Evolutionary conservation across 192 early-diverging fungal genomes (phyloP).

Genomic region (Podila minutissima): DNA sequence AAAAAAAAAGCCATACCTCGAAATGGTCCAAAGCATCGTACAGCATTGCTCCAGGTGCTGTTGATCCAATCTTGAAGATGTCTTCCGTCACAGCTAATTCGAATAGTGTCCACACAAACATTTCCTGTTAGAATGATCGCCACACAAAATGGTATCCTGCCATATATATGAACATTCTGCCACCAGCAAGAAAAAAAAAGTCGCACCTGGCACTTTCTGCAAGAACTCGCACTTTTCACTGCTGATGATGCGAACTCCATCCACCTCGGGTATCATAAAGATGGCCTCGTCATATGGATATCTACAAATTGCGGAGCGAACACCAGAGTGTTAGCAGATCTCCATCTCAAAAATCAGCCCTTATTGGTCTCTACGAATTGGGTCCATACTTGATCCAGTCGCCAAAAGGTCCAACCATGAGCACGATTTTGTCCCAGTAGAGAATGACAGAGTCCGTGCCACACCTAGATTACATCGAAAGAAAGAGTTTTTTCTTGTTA

Average conservation of each 20-base stretch:
- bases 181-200: too few species aligned
- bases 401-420: constrained; percentile 95
- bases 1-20: constrained; percentile 50
- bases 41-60: constrained; percentile 91
- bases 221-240: constrained; percentile 86
- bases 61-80: constrained; percentile 96
- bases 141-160: constrained; percentile 1
- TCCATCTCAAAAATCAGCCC: background rate
- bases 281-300: constrained; percentile 81
- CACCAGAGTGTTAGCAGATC: constrained; percentile 22
- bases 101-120: background rate
- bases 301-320: constrained; percentile 14
- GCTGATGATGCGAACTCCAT: constrained; percentile 91
- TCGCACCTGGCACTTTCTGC: constrained; percentile 82
- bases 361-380: background rate
- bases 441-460: constrained; percentile 93
- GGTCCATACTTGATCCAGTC: constrained; percentile 78
- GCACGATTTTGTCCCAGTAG: constrained; percentile 83
- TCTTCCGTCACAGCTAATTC: constrained; percentile 72
- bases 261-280: constrained; percentile 88
- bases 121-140: too few species aligned
- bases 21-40: constrained; percentile 84
- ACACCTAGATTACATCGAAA: constrained; percentile 69
- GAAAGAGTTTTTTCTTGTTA: background rate
- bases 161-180: too few species aligned